Conservation (phyloP, 2,329 filamentous ascomycete genomes). For the Exserohilum turcica region DNA sequence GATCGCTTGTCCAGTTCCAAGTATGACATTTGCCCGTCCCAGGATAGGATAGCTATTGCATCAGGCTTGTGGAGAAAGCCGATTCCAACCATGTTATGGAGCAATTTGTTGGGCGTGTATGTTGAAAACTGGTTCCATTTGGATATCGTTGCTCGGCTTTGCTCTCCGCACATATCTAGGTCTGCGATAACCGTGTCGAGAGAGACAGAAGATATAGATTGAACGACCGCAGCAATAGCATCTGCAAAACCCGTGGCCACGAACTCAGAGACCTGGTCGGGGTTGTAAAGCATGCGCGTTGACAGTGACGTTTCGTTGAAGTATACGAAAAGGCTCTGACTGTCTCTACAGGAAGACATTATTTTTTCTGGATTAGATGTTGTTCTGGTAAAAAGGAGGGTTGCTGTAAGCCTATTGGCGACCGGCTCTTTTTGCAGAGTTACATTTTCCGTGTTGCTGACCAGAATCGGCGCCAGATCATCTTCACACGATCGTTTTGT, state of each 20-base stretch:
- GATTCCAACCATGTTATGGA: neutral
- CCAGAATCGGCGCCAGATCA: neutral
- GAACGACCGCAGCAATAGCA: neutral
- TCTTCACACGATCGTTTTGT: neutral
- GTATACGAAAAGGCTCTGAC: neutral
- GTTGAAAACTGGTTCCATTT: neutral
- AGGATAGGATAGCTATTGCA: neutral
- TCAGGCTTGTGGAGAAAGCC: neutral
- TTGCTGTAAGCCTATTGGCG: neutral
- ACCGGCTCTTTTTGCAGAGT: neutral
- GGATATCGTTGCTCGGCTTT: neutral
- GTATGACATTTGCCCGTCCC: conserved; percentile 1
- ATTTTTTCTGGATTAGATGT: neutral
- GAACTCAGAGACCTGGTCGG: neutral
- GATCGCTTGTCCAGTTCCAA: neutral
- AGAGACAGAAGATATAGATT: neutral
- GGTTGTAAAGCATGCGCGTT: neutral
- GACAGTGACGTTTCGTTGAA: neutral
- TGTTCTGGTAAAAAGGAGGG: neutral
- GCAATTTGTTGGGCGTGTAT: neutral
- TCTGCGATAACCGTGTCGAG: neutral
- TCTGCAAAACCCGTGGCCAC: neutral
- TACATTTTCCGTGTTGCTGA: neutral
- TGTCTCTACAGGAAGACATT: neutral
- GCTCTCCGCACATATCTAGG: neutral